A percentile compares a stretch with the other conserved stretches of the same genome.
Conservation (phyloP, 2,329 filamentous ascomycete species). For the Monilinia polystroma region DNA sequence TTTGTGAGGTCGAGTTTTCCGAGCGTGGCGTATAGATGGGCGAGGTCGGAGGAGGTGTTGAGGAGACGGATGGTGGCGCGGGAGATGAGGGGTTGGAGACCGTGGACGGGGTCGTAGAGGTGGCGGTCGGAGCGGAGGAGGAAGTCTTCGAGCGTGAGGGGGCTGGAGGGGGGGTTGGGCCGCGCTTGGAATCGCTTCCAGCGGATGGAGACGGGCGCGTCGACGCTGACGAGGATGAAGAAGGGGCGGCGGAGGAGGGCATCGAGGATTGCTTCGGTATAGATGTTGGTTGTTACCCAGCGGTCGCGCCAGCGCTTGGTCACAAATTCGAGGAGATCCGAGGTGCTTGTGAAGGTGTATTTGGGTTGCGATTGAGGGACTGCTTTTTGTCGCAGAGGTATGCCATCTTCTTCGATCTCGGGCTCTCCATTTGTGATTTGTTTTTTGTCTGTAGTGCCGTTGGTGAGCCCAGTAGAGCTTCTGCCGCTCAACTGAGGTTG, state of each 20-base stretch:
- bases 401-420: conserved; percentile 14
- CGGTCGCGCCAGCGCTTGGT: conserved; percentile 79
- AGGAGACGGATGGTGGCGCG: conserved; percentile 81
- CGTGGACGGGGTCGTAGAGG: conserved; percentile 65
- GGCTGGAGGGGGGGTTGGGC: conserved; percentile 33
- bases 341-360: conserved; percentile 58
- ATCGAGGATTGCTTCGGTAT: conserved; percentile 70
- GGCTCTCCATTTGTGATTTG: conserved; percentile 15
- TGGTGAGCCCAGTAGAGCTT: not conserved
- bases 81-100: conserved; percentile 74
- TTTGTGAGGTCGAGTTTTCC: conserved; percentile 73
- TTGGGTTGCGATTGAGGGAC: conserved; percentile 14
- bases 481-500: conserved; percentile 27
- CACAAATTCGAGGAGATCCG: conserved; percentile 77
- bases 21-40: conserved; percentile 70
- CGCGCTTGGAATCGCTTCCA: conserved; percentile 74
- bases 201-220: conserved; percentile 81
- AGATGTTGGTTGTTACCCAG: conserved; percentile 85
- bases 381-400: conserved; percentile 20
- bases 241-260: conserved; percentile 78
- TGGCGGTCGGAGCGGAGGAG: conserved; percentile 65
- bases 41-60: conserved; percentile 74
- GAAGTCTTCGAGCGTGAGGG: conserved; percentile 53
- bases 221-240: conserved; percentile 88
- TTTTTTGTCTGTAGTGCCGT: conserved; percentile 4